A percentile compares a stretch with the other conserved stretches of the same genome.
Conservation (phyloP, 2,329 filamentous ascomycete genomes). For the Ceratocystis alfenasii region DNA sequence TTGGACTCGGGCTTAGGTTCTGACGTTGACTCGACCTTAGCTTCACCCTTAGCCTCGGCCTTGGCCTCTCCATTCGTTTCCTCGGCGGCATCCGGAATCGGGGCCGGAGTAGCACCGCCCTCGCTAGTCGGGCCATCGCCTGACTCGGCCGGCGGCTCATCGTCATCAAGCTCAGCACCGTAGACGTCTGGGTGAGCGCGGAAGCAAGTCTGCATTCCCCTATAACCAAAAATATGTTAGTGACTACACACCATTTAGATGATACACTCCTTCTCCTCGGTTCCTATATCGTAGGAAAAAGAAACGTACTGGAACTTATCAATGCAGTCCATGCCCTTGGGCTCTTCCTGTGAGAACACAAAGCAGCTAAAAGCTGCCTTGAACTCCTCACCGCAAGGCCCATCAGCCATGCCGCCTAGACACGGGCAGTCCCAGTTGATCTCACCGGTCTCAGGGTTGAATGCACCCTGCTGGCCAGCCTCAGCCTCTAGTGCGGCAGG, state of each 20-base stretch:
- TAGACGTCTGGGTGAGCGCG: slow-evolving; percentile 85
- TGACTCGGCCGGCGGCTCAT: slow-evolving; percentile 37
- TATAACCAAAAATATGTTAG: slow-evolving; percentile 30
- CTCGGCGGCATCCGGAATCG: slow-evolving; percentile 11
- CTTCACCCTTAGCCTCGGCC: slow-evolving; percentile 25
- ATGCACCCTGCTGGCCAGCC: slow-evolving; percentile 76
- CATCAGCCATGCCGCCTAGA: slow-evolving; percentile 90
- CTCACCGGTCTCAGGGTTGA: slow-evolving; percentile 96
- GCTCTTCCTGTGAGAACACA: slow-evolving; percentile 86
- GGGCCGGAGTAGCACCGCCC: slow-evolving; percentile 15
- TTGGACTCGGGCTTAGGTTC: neutral
- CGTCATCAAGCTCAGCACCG: slow-evolving; percentile 72
- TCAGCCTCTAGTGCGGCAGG: slow-evolving; percentile 59
- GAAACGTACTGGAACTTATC: slow-evolving; percentile 82
- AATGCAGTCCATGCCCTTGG: slow-evolving; percentile 95
- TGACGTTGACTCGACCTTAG: neutral
- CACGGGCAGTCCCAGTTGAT: slow-evolving; percentile 99
- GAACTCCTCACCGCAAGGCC: slow-evolving; percentile 92
- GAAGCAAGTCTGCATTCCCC: slow-evolving; percentile 97
- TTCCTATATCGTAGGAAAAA: neutral
- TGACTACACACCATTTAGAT: neutral
- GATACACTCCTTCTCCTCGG: too few relatives aligned
- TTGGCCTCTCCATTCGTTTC: slow-evolving; percentile 26
- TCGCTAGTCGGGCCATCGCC: slow-evolving; percentile 26
- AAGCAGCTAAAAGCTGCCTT: slow-evolving; percentile 96